Percentiles rank a stretch among this genome's conserved stretches.
Conservation (phyloP, 495 filamentous ascomycete genomes). For the Polyplosphaeria fusca region DNA sequence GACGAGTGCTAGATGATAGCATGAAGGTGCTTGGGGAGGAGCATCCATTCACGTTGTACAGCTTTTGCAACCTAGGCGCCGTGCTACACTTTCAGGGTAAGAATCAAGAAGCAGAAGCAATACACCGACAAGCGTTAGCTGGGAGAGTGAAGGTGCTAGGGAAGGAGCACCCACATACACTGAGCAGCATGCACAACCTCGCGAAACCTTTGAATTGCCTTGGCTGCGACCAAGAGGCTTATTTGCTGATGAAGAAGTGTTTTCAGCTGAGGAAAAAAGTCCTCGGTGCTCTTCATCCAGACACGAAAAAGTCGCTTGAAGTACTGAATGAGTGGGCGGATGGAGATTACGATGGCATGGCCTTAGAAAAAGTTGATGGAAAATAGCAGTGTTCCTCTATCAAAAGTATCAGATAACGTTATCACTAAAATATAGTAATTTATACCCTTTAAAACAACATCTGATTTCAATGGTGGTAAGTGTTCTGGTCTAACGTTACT, state of each 20-base stretch:
- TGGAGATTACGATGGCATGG: not conserved
- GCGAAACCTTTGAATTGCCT: too few species aligned
- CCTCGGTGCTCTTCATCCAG: conserved; percentile 10
- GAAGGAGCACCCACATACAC: conserved; percentile 2
- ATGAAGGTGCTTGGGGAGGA: conserved; percentile 20
- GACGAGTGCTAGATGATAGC: conserved; percentile 3
- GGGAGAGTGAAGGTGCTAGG: not conserved
- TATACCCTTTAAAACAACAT: too few species aligned
- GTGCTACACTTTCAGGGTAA: not conserved
- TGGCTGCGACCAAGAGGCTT: conserved; percentile 11
- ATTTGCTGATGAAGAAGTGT: conserved; percentile 10
- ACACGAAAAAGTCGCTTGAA: not conserved
- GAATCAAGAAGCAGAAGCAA: conserved; percentile 2
- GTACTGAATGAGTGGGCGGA: not conserved
- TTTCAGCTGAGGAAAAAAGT: conserved; percentile 7
- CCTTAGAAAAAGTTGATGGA: too few species aligned
- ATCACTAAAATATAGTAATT: too few species aligned
- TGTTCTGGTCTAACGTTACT: too few species aligned
- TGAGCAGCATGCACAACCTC: not conserved
- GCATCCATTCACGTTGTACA: conserved; percentile 11
- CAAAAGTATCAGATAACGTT: too few species aligned
- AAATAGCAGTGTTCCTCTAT: too few species aligned
- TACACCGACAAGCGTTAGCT: conserved; percentile 4
- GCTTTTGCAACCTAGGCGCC: not conserved
- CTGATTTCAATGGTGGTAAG: too few species aligned